Conservation (phyloP, 768 basidiomycete species). For the Saitozyma podzolica region DNA sequence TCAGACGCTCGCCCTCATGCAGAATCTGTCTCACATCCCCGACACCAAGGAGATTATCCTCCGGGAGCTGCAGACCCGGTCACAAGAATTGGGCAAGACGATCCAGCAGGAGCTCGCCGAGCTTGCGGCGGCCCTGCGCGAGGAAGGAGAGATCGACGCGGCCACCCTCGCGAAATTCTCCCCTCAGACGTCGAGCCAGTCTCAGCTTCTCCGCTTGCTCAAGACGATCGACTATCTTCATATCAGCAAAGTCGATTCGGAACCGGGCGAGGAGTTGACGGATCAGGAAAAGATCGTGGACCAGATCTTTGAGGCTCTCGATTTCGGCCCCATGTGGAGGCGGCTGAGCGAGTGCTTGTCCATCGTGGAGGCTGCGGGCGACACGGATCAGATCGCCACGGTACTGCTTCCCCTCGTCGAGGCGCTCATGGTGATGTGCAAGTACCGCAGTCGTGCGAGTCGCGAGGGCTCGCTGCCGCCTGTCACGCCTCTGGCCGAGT, state of each 20-base stretch:
- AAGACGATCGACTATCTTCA: conserved; percentile 98
- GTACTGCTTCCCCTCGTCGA: conserved; percentile 93
- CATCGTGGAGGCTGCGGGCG: conserved; percentile 73
- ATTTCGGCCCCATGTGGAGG: conserved; percentile 83
- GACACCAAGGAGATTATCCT: conserved; percentile 87
- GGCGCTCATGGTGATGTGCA: conserved; percentile 96
- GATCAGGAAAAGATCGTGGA: conserved; percentile 67
- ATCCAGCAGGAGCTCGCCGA: conserved; percentile 76
- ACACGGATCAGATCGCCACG: conserved; percentile 83
- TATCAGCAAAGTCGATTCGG: conserved; percentile 35
- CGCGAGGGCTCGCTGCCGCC: conserved; percentile 15
- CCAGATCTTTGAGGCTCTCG: conserved; percentile 85
- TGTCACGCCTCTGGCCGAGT: conserved; percentile 52
- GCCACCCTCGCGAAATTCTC: conserved; percentile 86
- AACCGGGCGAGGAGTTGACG: conserved; percentile 24
- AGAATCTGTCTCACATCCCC: conserved; percentile 83
- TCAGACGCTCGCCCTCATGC: conserved; percentile 84
- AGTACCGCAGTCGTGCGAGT: conserved; percentile 63
- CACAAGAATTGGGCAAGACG: conserved; percentile 79
- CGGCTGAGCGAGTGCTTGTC: conserved; percentile 85
- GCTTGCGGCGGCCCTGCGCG: conserved; percentile 66
- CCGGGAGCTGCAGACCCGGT: conserved; percentile 78
- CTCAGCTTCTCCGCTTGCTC: conserved; percentile 89
- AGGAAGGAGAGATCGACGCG: conserved; percentile 56
- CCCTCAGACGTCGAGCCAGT: conserved; percentile 87